Evolutionary conservation across 345 rosid species (phyloP), one percentile per base, ranked within the genome.

Genomic region (Camelina laxa): DNA sequence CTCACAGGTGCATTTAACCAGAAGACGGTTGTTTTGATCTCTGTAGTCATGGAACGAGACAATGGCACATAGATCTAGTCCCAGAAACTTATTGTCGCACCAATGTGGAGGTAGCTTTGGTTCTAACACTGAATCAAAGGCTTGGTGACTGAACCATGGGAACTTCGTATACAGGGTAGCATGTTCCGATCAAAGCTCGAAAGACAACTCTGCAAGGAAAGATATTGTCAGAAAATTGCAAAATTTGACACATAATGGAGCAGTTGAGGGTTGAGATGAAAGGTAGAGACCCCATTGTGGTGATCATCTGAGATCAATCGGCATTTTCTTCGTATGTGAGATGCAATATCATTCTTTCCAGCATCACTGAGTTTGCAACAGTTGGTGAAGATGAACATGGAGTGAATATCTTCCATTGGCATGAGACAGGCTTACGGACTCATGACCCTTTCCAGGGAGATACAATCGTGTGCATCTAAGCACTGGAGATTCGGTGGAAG

Each of bases 61-160:
- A 42, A 73, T 33, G 35, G 47, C 77, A 49, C 77, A 63, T 10
- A 73, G 55, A 63, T 53, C 53, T 42, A 73, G 16, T 11, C 70
- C 77, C 20, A 31, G n/a, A 39, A 73, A 44, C 24, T 21, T 54
- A 8, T 20, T 33, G 22, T 64, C 36, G 6, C 63, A 63, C 70
- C 70, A 73, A 31, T 73, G 70, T 64, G 47, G 69, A 17, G 64
- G 70, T 6, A 73, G 77, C 36, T 64, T 55, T 55, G 56, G 64
- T 42, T 73, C 41, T 44, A 73, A 73, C 63, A 64, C 47, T 63
- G 70, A 54, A 39, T 33, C 35, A 50, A 21, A 61, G 2, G 69
- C 76, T 72, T 62, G 62, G 44, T 72, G 54, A 72, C 60, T 60
- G 62, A 72, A 62, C 76, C 76, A 72, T 49, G 21, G 76, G 69